Evolutionary conservation across 768 basidiomycete species (phyloP), one percentile per base, ranked within the genome.

Genomic region (Leccinellum rugosiceps): DNA sequence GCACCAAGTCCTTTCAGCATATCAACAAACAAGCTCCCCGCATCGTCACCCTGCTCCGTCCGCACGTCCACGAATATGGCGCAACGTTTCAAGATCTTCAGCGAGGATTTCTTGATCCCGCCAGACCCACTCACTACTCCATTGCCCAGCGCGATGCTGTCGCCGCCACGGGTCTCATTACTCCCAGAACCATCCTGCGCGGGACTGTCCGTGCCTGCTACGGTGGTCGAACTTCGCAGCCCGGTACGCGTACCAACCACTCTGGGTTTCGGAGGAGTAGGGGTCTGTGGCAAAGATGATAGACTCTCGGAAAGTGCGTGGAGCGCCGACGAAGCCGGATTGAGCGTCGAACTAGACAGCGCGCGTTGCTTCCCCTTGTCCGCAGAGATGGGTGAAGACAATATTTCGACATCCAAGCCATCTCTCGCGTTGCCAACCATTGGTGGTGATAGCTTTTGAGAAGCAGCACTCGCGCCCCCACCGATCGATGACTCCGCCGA

Each of bases 1-100:
- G 94, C 94, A 19, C 94, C 94, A 10, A 94, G 74, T 30, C 79
- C 79, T 61, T 82, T 82, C 61, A 95, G 71, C 87, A 94, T 92
- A 49, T 94, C 90, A 14, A 86, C 81, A 64, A 95, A 95, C 63
- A 93, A 72, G 25, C 81, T 81, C 0, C 90, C 87, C 0, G 90
- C 90, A 64, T 95, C 85, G 53, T 92, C 90, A 0, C 89, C 92
- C 57, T 86, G 84, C 32, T 80, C 81, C 13, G 83, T 84, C 60
- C 78, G 68, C 26, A 96, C 90, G 66, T 95, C 94, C 49, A 95
- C 92, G 64, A 91, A 94, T 9, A 93, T 85, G 2, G 81, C 79
- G 55, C 92, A 94, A 13, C 84, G 82, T 55, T 85, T 84, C 58
- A 95, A 75, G 34, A 88, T 78, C 50, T 80, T 81, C 59, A 86